Percentiles rank a stretch among this genome's conserved stretches.
Evolutionary conservation across 2,329 filamentous ascomycete genomes (phyloP).

Genomic region (Tympanopsis confertula): DNA sequence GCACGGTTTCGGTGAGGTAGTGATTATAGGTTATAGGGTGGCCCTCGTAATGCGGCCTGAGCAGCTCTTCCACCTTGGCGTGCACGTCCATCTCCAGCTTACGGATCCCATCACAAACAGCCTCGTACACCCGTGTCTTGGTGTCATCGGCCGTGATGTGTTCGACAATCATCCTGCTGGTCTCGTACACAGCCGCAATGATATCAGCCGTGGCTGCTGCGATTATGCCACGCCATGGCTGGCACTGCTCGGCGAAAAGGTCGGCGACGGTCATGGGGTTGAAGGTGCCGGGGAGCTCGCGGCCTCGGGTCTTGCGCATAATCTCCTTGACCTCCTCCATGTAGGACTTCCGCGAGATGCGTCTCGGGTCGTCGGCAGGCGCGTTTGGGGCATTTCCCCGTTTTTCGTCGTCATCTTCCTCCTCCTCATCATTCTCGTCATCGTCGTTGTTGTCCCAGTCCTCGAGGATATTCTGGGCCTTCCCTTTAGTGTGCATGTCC

Average conservation of each 20-base stretch:
- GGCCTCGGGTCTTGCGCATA: constrained; percentile 14
- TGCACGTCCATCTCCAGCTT: constrained; percentile 7
- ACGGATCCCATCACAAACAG: constrained; percentile 7
- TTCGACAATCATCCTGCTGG: constrained; percentile 8
- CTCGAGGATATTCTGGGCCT: not conserved
- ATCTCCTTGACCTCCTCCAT: constrained; percentile 10
- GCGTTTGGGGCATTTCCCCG: not conserved
- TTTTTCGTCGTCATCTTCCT: not conserved
- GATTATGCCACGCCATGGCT: constrained; percentile 14
- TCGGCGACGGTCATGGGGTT: constrained; percentile 19
- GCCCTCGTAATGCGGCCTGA: constrained; percentile 10
- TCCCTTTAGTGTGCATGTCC: too few species aligned
- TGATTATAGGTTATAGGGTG: constrained; percentile 29
- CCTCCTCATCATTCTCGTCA: not conserved
- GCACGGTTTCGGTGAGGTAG: constrained; percentile 19
- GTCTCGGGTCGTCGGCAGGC: not conserved
- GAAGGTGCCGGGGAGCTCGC: constrained; percentile 21
- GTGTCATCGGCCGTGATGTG: constrained; percentile 7
- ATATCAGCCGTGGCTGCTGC: constrained; percentile 6
- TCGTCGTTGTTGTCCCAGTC: not conserved
- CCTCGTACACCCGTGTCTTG: constrained; percentile 8
- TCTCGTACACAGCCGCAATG: constrained; percentile 7
- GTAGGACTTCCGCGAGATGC: constrained; percentile 8
- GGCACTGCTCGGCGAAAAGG: constrained; percentile 18
- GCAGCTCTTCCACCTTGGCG: constrained; percentile 12